These are phyloP conservation scores for Amorphotheca resinae DNA, from an alignment of 495 filamentous ascomycete species.

Conservation along the genomic window DNA sequence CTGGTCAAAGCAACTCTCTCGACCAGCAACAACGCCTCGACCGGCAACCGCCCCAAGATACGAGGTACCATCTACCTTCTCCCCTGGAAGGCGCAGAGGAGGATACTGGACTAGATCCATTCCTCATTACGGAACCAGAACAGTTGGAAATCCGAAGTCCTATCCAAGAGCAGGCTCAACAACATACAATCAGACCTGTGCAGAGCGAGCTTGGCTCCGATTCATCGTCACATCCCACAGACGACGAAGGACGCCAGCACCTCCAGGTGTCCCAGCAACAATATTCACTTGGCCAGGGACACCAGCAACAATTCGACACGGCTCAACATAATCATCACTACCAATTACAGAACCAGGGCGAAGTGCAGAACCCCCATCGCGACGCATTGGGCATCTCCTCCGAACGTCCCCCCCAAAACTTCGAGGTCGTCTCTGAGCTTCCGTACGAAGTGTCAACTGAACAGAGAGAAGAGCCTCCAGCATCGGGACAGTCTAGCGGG, in stretches of 20 bases:
- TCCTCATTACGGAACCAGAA: conserved; percentile 6
- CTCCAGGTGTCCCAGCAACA: conserved; percentile 12
- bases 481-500: conserved; percentile 24
- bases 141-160: neutral
- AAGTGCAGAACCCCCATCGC: conserved; percentile 2
- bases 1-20: conserved; percentile 26
- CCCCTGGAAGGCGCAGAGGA: conserved; percentile 22
- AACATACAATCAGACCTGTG: conserved; percentile 19
- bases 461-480: conserved; percentile 27
- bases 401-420: conserved; percentile 21
- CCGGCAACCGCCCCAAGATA: conserved; percentile 17
- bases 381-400: neutral
- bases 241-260: conserved; percentile 16
- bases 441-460: conserved; percentile 45
- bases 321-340: conserved; percentile 13
- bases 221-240: neutral
- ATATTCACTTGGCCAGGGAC: conserved; percentile 5
- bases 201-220: conserved; percentile 5
- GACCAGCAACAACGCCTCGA: conserved; percentile 28
- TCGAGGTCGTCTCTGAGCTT: conserved; percentile 43
- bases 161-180: conserved; percentile 16
- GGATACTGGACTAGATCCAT: conserved; percentile 19
- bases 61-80: conserved; percentile 20
- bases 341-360: conserved; percentile 8
- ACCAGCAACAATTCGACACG: conserved; percentile 12